Evolutionary conservation across 2,329 filamentous ascomycete species (phyloP).

Genomic region (Shiraia bambusicola): DNA sequence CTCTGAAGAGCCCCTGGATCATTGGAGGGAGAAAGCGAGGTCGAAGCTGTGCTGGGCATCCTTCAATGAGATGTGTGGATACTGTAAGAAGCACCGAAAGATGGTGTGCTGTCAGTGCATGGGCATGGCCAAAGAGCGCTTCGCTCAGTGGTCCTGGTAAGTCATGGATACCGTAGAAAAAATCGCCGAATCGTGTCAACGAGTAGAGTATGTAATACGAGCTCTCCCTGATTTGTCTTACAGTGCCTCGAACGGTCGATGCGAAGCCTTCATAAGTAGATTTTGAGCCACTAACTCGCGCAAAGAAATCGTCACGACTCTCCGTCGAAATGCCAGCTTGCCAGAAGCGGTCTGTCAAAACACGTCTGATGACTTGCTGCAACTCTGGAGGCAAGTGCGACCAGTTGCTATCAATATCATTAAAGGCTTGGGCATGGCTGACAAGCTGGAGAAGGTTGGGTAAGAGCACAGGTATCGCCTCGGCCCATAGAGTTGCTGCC

Average conservation of each 20-base stretch:
- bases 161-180: slow-evolving; percentile 88
- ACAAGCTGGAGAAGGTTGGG: slow-evolving; percentile 82
- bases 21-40: slow-evolving; percentile 82
- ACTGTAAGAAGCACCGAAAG: slow-evolving; percentile 91
- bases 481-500: slow-evolving; percentile 80
- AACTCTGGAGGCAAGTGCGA: slow-evolving; percentile 72
- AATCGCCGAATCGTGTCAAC: slow-evolving; percentile 80
- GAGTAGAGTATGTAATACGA: slow-evolving; percentile 94
- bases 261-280: slow-evolving; percentile 89
- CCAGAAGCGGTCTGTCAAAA: slow-evolving; percentile 95
- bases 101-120: slow-evolving; percentile 85
- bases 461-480: slow-evolving; percentile 78
- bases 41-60: slow-evolving; percentile 79
- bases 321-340: slow-evolving; percentile 95
- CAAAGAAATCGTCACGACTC: slow-evolving; percentile 95
- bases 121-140: slow-evolving; percentile 79
- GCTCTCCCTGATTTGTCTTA: slow-evolving; percentile 87
- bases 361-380: slow-evolving; percentile 73
- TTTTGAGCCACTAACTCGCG: slow-evolving; percentile 84
- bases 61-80: slow-evolving; percentile 83
- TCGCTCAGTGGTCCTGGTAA: slow-evolving; percentile 80
- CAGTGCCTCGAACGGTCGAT: slow-evolving; percentile 85
- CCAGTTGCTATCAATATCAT: slow-evolving; percentile 80
- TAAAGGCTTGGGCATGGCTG: slow-evolving; percentile 86
- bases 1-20: slow-evolving; percentile 76